phyloP scores from a whole-genome alignment of 2,329 filamentous ascomycete species.

The Cryoendolithus antarcticus region DNA sequence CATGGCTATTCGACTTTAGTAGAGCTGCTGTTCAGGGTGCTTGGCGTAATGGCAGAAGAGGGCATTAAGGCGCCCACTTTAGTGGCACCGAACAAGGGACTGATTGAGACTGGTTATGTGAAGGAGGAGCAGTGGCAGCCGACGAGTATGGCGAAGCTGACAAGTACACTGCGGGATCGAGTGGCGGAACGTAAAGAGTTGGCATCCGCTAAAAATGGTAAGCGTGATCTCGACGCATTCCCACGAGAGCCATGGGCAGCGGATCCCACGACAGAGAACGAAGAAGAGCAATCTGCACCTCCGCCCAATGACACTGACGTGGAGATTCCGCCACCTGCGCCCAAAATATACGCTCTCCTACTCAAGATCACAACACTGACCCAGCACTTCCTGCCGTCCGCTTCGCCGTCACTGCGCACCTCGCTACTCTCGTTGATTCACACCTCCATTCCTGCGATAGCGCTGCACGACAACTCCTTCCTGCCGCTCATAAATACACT shows the following conservation, averaged over 20 bases:
- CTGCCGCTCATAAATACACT: slow-evolving; percentile 79
- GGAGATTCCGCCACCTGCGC: slow-evolving; percentile 45
- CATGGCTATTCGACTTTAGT: slow-evolving; percentile 84
- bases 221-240: slow-evolving; percentile 18
- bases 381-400: slow-evolving; percentile 81
- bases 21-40: slow-evolving; percentile 69
- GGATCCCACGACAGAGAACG: slow-evolving; percentile 19
- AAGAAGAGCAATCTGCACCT: slow-evolving; percentile 9
- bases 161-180: no score
- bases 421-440: slow-evolving; percentile 66
- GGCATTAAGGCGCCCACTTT: slow-evolving; percentile 50
- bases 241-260: slow-evolving; percentile 19
- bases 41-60: slow-evolving; percentile 74
- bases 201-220: slow-evolving; percentile 12
- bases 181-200: slow-evolving; percentile 1
- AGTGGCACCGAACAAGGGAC: no score
- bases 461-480: slow-evolving; percentile 68
- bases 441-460: slow-evolving; percentile 59
- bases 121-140: no score
- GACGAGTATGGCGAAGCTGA: no score
- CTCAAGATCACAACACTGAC: slow-evolving; percentile 71
- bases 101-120: no score
- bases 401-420: slow-evolving; percentile 64
- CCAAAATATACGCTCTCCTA: slow-evolving; percentile 69
- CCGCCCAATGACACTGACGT: slow-evolving; percentile 4